phyloP scores from a whole-genome alignment of 2,329 filamentous ascomycete species.

The Aspergillus alliaceus region DNA sequence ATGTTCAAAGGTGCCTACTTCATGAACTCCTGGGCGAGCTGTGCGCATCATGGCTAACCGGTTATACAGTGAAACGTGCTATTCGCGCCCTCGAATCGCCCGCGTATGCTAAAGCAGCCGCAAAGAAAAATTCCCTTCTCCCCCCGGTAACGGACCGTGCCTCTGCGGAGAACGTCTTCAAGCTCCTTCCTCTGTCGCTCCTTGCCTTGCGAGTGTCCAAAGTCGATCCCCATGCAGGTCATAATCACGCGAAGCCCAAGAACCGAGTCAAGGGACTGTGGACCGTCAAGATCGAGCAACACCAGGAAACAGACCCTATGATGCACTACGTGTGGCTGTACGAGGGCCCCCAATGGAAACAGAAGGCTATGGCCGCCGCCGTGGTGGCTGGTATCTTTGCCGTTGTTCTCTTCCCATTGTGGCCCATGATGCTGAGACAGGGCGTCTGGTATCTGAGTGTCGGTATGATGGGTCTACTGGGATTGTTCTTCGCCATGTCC shows the following conservation, averaged over 20 bases:
- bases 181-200: constrained; percentile 90
- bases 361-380: constrained; percentile 84
- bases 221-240: constrained; percentile 72
- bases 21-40: neutral
- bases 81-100: constrained; percentile 86
- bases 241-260: constrained; percentile 64
- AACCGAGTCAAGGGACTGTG: constrained; percentile 95
- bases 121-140: constrained; percentile 84
- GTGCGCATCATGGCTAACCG: neutral
- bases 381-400: constrained; percentile 82
- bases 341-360: constrained; percentile 90
- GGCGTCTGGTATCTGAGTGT: constrained; percentile 98
- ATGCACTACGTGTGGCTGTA: constrained; percentile 97
- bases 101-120: constrained; percentile 79
- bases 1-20: constrained; percentile 80
- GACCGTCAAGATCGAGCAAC: constrained; percentile 93
- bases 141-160: constrained; percentile 85
- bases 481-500: constrained; percentile 94
- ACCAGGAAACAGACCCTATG: constrained; percentile 69
- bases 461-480: constrained; percentile 85
- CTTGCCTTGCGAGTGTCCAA: constrained; percentile 89
- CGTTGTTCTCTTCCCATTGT: constrained; percentile 91
- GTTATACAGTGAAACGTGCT: constrained; percentile 79
- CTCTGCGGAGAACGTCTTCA: constrained; percentile 90
- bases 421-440: constrained; percentile 85